Conservation (phyloP, 1,139 yeast species). For the Neolecta irregularis region DNA sequence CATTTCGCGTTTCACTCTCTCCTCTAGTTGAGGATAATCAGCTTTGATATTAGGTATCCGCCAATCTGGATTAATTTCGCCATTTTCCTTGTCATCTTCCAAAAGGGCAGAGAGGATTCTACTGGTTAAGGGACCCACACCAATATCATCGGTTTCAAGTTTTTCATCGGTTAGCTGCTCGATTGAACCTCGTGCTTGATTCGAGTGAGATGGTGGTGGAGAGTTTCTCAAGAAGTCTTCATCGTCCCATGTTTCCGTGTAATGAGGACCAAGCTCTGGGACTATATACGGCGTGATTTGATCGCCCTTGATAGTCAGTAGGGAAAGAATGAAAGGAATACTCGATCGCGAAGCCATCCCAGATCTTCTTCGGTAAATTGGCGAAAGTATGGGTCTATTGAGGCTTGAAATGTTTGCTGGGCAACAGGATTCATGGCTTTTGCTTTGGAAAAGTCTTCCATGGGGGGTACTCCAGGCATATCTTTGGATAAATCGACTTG, state of each 20-base stretch:
- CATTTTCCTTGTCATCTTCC: slow-evolving; percentile 23
- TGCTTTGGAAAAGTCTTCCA: slow-evolving; percentile 66
- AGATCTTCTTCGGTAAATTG: slow-evolving; percentile 66
- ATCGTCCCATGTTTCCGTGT: slow-evolving; percentile 72
- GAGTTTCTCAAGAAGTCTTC: slow-evolving; percentile 35
- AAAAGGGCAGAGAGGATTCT: slow-evolving; percentile 70
- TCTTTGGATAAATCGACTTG: slow-evolving; percentile 54
- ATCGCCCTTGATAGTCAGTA: slow-evolving; percentile 13
- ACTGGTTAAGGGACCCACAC: slow-evolving; percentile 86
- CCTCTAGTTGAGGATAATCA: slow-evolving; percentile 73
- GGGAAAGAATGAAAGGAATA: slow-evolving; percentile 31
- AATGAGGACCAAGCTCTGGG: slow-evolving; percentile 73
- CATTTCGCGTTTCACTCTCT: slow-evolving; percentile 70
- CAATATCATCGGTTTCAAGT: slow-evolving; percentile 55
- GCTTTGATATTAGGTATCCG: slow-evolving; percentile 33
- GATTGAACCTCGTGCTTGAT: slow-evolving; percentile 32
- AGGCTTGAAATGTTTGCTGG: slow-evolving; percentile 71
- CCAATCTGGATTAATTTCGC: slow-evolving; percentile 25
- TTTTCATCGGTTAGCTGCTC: slow-evolving; percentile 45
- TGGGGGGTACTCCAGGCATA: slow-evolving; percentile 80
- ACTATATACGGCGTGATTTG: slow-evolving; percentile 31
- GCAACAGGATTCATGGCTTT: slow-evolving; percentile 90
- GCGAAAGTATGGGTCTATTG: slow-evolving; percentile 73
- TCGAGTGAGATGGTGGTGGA: slow-evolving; percentile 10
- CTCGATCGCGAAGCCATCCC: slow-evolving; percentile 49